Base-by-base conservation (phyloP, 179 eudicot genomes). In the Silene vulgaris region DNA sequence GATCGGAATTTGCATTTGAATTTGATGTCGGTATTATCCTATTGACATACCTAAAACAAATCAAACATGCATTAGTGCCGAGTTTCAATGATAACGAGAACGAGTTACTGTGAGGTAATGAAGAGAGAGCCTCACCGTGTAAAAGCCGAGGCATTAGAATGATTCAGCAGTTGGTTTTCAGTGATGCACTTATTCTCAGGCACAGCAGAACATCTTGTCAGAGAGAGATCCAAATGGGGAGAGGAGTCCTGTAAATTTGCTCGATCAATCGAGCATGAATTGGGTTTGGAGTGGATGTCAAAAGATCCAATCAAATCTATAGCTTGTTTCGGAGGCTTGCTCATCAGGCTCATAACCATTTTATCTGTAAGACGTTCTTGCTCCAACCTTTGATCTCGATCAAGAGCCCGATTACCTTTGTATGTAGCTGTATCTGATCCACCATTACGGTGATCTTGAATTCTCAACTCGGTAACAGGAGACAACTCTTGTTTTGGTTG, bases 291-390 rank as follows among this genome's bases (percentile, higher is more conserved):
- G 45, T 82, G 82, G 73, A 77, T 76, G 73, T 75, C 85, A 60
- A 94, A 82, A 57, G 91, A 77, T 80, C 91, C 96, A 45, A 91
- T 89, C 73, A 94, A 89, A 80, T 94, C 93, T 61, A 90, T 86
- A 37, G 94, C 92, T 80, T 87, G 87, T 79, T 78, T 86, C 12
- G 87, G 80, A 74, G 84, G 64, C 76, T 75, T 77, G 64, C 40
- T 79, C 71, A 23, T 60, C 0, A 62, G 35, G 11, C 16, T 21
- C 66, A 17, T 59, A 26, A n/a, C 78, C 23, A 57, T 65, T 62
- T 63, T 72, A 14, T 81, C 82, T 62, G 64, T 63, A 45, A 65
- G 71, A 76, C 66, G 77, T 79, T 73, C 73, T 66, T 74, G 72
- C 19, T 74, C 80, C 57, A 19, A 63, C 32, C 77, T 85, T 72